Evolutionary conservation across 306 rosid genomes (phyloP).

Genomic region (Vigna radiata): DNA sequence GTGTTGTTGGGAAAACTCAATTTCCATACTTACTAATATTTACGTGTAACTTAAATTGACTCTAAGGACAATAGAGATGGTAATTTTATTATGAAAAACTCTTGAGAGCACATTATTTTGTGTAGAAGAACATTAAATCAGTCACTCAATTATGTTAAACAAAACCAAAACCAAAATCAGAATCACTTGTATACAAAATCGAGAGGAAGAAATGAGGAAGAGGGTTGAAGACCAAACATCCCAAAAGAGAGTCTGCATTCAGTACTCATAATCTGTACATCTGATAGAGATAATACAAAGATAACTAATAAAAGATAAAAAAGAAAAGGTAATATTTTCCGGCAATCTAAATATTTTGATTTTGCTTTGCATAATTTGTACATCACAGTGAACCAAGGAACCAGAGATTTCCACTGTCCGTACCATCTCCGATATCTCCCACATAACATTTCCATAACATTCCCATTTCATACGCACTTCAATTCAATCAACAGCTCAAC

Average conservation of each 20-base stretch:
- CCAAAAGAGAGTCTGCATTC: conserved; percentile 42
- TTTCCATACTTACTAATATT: too few species aligned
- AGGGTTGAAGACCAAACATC: conserved; percentile 16
- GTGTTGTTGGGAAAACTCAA: too few species aligned
- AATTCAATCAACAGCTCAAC: conserved; percentile 68
- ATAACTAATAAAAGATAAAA: conserved; percentile 38
- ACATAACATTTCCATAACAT: conserved; percentile 37
- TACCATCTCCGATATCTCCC: conserved; percentile 44
- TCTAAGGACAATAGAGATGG: too few species aligned
- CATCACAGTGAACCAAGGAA: conserved; percentile 55
- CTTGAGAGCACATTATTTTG: too few species aligned
- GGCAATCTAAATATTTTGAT: conserved; percentile 49
- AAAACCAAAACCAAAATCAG: neutral
- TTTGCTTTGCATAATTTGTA: conserved; percentile 59
- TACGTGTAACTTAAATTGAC: too few species aligned
- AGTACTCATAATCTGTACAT: conserved; percentile 74
- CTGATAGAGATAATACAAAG: conserved; percentile 45
- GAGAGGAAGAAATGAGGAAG: neutral
- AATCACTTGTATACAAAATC: conserved; percentile 12
- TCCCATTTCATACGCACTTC: conserved; percentile 1
- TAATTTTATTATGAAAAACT: too few species aligned
- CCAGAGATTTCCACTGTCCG: conserved; percentile 59
- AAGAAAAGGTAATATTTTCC: conserved; percentile 71
- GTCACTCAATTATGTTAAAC: too few species aligned
- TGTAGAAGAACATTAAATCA: too few species aligned